Evolutionary conservation across 2,329 filamentous ascomycete genomes (phyloP), one percentile per base, ranked within the genome.

Genomic region (Apiospora marii): DNA sequence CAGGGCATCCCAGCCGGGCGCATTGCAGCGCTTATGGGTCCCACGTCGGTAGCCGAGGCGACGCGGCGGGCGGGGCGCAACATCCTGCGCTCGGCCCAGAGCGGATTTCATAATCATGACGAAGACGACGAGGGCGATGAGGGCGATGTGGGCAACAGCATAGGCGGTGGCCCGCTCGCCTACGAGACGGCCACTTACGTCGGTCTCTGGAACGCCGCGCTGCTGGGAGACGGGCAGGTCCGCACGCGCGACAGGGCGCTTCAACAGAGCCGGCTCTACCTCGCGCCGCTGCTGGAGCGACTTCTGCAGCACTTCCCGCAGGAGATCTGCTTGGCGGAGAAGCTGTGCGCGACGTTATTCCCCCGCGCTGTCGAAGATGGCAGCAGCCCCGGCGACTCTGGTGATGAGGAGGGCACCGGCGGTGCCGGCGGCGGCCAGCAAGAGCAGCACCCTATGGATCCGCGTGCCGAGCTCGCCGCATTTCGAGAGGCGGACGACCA

Each of bases 1-100:
- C 64, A 44, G 58, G 51, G 44, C 58, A 19, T 70, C 13, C 61
- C 72, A 1, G 37, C 43, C 0, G 4, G 67, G 6, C 27, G 73
- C 7, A 71, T 75, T 10, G 67, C 44, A 7, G 46, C 75, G 30
- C 88, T 87, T 72, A 83, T 92, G 12, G 83, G 84, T 1, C 83
- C 87, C 43, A 88, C 90, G 1, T 81, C 81, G 4, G 85, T 84
- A 4, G 81, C 85, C 2, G 87, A 91, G 72, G 88, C 92, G 74
- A 85, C 90, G 12, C 80, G 90, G 58, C 88, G 91, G 58, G 90
- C 88, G n/a, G 87, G 88, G 51, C 88, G 88, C 75, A 93, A 93
- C 80, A 91, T 93, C 74, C 83, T 91, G 78, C 34, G 58, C 8
- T 90, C 89, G 3, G 84, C 92, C 8, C 86, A 90, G 73, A 84